Percentiles rank a stretch among this genome's conserved stretches.
These are phyloP conservation scores for Solanum boliviense DNA, from an alignment of 257 asterid genomes.

Conservation along the genomic window DNA sequence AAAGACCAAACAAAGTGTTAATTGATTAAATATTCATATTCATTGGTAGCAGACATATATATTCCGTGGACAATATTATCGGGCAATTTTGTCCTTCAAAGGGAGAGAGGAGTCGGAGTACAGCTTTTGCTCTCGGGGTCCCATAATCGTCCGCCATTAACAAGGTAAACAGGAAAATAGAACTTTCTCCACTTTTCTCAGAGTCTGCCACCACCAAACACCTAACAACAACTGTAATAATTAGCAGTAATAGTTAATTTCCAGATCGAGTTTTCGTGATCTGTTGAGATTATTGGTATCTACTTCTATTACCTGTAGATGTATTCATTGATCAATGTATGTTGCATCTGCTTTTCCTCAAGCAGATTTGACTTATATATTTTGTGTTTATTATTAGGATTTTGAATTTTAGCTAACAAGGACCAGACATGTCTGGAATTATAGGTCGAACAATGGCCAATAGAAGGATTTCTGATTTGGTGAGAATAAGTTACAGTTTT, in stretches of 20 bases:
- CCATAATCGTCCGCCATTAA: background rate
- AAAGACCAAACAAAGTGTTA: background rate
- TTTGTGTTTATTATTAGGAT: background rate
- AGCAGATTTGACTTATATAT: background rate
- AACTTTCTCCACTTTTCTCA: background rate
- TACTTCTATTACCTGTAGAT: background rate
- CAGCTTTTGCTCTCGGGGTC: background rate
- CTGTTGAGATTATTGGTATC: background rate
- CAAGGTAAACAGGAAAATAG: background rate
- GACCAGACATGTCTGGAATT: constrained; percentile 40
- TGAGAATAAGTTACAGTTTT: background rate
- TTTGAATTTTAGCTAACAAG: background rate
- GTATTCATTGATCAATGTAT: background rate
- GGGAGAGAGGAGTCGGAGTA: background rate
- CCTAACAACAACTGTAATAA: background rate
- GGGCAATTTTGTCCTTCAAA: background rate
- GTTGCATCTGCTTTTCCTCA: background rate
- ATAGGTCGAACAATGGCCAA: constrained; percentile 27
- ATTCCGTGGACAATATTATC: background rate
- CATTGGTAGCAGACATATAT: background rate
- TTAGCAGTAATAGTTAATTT: background rate
- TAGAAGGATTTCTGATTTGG: constrained; percentile 33
- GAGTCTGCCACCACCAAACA: background rate
- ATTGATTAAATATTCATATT: background rate
- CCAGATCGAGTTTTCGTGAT: background rate